A percentile compares a stretch with the other conserved stretches of the same genome.
phyloP scores from a whole-genome alignment of 495 filamentous ascomycete species.

The Neurospora sp. region DNA sequence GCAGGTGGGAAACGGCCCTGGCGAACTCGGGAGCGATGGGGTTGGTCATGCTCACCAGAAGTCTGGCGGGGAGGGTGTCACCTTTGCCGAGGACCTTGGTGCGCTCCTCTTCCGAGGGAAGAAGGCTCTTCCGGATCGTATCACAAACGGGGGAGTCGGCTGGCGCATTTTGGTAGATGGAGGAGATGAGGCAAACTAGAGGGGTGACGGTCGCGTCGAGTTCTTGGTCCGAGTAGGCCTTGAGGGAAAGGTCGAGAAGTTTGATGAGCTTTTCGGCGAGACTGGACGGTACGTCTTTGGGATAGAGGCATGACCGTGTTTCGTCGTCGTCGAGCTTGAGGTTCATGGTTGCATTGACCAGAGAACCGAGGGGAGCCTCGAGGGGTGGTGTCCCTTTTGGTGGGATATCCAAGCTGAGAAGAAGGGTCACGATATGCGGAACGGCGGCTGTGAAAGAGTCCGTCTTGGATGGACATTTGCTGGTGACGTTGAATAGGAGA shows the following conservation, averaged over 20 bases:
- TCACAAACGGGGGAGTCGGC: conserved; percentile 34
- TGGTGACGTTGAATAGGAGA: conserved; percentile 77
- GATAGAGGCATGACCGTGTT: conserved; percentile 48
- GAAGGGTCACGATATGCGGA: conserved; percentile 61
- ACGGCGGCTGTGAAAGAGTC: conserved; percentile 56
- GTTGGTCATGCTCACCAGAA: conserved; percentile 72
- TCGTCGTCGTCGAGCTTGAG: conserved; percentile 48
- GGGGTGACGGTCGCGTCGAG: conserved; percentile 62
- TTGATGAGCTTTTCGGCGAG: conserved; percentile 61
- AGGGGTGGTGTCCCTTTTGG: conserved; percentile 24
- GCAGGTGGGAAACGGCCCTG: conserved; percentile 62
- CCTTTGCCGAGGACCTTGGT: conserved; percentile 65
- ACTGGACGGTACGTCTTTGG: conserved; percentile 46
- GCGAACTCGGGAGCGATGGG: conserved; percentile 58
- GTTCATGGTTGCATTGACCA: conserved; percentile 75
- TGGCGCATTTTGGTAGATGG: conserved; percentile 64
- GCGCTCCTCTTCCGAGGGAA: conserved; percentile 76
- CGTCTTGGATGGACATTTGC: conserved; percentile 48
- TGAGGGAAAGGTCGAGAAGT: conserved; percentile 59
- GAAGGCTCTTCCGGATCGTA: conserved; percentile 54
- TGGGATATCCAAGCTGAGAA: conserved; percentile 34
- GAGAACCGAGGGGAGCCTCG: conserved; percentile 37
- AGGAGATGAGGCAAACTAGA: conserved; percentile 59
- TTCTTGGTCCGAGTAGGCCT: conserved; percentile 48
- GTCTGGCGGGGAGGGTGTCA: conserved; percentile 61